A percentile compares a stretch with the other conserved stretches of the same genome.
Conservation (phyloP, 371 early-diverging fungal genomes). For the Mitosporidium daphniae region DNA sequence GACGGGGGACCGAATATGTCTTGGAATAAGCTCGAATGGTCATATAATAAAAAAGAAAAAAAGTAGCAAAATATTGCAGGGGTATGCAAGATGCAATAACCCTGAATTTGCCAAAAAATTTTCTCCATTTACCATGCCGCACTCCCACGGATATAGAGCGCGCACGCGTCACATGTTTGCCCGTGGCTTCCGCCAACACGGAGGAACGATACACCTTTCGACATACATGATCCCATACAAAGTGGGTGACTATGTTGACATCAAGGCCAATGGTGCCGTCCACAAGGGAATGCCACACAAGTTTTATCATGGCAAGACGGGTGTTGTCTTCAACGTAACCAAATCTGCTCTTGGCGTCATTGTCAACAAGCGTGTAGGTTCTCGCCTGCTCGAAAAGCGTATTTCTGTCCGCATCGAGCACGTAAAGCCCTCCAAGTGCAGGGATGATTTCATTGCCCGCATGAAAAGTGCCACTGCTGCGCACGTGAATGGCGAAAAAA, state of each 20-base stretch:
- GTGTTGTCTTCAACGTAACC: conserved; percentile 91
- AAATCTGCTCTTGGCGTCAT: conserved; percentile 88
- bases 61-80: not conserved
- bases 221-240: conserved; percentile 87
- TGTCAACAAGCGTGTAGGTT: conserved; percentile 82
- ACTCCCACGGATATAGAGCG: conserved; percentile 69
- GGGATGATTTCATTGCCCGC: conserved; percentile 82
- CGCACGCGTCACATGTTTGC: conserved; percentile 92
- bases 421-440: conserved; percentile 95
- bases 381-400: conserved; percentile 86
- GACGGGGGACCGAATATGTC: conserved; percentile 87
- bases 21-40: conserved; percentile 20
- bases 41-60: conserved; percentile 3
- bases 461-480: conserved; percentile 68
- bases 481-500: conserved; percentile 15
- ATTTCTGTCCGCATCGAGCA: conserved; percentile 95
- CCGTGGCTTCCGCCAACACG: conserved; percentile 65
- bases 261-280: conserved; percentile 75
- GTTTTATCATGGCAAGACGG: conserved; percentile 95
- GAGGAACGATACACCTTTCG: conserved; percentile 49
- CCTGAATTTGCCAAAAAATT: too few species aligned
- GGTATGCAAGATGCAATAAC: not conserved
- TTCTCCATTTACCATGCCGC: too few species aligned
- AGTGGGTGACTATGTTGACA: conserved; percentile 91
- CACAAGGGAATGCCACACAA: conserved; percentile 99